Percentiles rank a stretch among this genome's conserved stretches.
Evolutionary conservation across 352 stramenopile species (phyloP).

Genomic region (Phytopythium mirpurense): DNA sequence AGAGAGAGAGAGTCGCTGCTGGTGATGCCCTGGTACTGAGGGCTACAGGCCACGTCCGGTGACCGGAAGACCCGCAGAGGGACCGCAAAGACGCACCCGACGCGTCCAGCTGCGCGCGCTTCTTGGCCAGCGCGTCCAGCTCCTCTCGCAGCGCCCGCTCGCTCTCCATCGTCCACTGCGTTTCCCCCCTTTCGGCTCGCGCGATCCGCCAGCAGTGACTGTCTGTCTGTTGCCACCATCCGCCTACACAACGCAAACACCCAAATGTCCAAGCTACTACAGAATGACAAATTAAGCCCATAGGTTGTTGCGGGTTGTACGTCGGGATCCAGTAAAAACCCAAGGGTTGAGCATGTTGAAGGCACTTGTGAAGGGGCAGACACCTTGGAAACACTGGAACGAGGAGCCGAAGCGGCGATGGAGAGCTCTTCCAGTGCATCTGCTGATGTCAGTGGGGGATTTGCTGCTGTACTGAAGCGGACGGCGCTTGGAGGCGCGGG

Average conservation of each 20-base stretch:
- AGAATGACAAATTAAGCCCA: no score
- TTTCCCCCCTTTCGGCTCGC: slow-evolving; percentile 10
- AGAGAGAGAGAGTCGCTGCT: no score
- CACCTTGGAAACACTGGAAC: no score
- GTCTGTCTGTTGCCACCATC: not conserved
- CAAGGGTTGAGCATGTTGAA: no score
- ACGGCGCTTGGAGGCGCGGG: not conserved
- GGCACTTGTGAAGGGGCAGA: no score
- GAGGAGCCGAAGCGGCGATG: no score
- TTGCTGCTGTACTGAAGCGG: not conserved
- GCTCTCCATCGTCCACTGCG: slow-evolving; percentile 24
- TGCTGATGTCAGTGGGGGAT: not conserved
- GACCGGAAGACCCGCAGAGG: not conserved
- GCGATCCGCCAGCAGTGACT: not conserved
- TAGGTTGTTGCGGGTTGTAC: no score
- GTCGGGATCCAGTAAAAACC: no score
- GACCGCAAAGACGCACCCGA: slow-evolving; percentile 15
- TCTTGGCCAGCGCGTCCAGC: slow-evolving; percentile 44
- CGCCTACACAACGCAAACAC: not conserved
- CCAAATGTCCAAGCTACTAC: no score
- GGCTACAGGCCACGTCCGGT: not conserved
- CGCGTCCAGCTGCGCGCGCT: slow-evolving; percentile 37
- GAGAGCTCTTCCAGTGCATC: no score
- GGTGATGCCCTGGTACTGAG: not conserved
- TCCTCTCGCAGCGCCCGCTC: slow-evolving; percentile 53